These are phyloP conservation scores for Neurospora sp. DNA, from an alignment of 2,329 filamentous ascomycete genomes.

Conservation along the genomic window DNA sequence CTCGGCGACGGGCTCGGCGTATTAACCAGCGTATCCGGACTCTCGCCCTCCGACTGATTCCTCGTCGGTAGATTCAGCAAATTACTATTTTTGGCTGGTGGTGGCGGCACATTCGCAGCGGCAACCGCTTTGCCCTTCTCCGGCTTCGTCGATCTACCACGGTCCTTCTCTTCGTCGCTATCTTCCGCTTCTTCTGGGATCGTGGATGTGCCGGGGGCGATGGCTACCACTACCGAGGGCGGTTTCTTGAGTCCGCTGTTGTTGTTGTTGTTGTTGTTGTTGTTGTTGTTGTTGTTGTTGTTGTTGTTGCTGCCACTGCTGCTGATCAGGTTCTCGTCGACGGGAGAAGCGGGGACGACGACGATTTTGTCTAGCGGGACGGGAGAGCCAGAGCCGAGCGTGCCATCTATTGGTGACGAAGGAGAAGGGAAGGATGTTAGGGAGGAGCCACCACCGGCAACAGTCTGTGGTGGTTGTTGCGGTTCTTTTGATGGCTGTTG, in stretches of 20 bases:
- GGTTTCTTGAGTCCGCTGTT: background rate
- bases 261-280: background rate
- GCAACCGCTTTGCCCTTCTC: constrained; percentile 4
- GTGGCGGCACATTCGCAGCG: constrained; percentile 2
- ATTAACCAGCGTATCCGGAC: constrained; percentile 19
- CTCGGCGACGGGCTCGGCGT: constrained; percentile 3
- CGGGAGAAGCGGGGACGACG: background rate
- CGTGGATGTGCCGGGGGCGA: background rate
- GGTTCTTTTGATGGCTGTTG: background rate
- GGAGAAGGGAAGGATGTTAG: background rate
- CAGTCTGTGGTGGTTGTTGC: background rate
- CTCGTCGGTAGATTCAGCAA: background rate
- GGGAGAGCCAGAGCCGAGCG: background rate
- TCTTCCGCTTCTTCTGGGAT: background rate
- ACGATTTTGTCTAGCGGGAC: constrained; percentile 1
- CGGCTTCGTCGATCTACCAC: constrained; percentile 1
- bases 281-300: background rate
- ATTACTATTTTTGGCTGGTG: constrained; percentile 2
- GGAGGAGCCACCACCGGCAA: background rate
- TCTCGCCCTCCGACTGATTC: constrained; percentile 10
- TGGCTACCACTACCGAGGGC: background rate
- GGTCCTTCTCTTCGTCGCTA: background rate
- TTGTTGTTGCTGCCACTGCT: background rate
- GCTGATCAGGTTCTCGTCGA: background rate
- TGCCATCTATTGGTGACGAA: background rate